Evolutionary conservation across 352 stramenopile species (phyloP), one percentile per base, ranked within the genome.

Genomic region (Globisporangium nunn): DNA sequence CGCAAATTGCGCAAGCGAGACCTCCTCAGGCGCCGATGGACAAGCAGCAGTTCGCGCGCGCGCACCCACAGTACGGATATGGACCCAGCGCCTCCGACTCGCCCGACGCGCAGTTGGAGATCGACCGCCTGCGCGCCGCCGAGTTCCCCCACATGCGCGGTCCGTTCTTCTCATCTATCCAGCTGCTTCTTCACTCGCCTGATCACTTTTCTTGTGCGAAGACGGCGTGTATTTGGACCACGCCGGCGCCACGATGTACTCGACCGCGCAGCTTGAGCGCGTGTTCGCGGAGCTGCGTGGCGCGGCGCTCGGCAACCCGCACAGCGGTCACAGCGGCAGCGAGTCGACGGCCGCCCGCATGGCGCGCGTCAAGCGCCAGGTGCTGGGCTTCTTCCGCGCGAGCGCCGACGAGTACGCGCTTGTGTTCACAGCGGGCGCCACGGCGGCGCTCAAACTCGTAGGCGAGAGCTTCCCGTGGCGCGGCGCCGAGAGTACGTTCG

Each of bases 361-460:
- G 17, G 78, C 81, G 7, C 46, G 49, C 14, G 67, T 83, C 11
- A 67, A 72, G 28, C 70, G 69, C 7, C 70, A 75, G n/a, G 59
- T 87, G n/a, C 57, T 94, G 31, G 48, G 47, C 7, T 89, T 93
- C 60, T 91, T 94, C 62, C 66, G 72, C 29, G 78, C 81, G 2
- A 71, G 59, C 15, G 73, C 85, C n/a, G 65, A 84, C 37, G 74
- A 92, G 33, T 93, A 93, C 62, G 67, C 75, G 41, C 54, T 96
- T 15, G 70, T 96, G 18, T 95, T 96, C 67, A 96, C 87, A 11
- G 89, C 83, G 4, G 87, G 87, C 2, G 78, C 87, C 11, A 96
- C 87, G 2, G 76, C 80, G 4, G 74, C 75, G 29, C 65, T 96
- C 14, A 94, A 96, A 56, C 63, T 94, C 33, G 70, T 94, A 0